A percentile compares a stretch with the other conserved stretches of the same genome.
phyloP scores from a whole-genome alignment of 176 grass and related monocot species.

The Oryza longistaminata region DNA sequence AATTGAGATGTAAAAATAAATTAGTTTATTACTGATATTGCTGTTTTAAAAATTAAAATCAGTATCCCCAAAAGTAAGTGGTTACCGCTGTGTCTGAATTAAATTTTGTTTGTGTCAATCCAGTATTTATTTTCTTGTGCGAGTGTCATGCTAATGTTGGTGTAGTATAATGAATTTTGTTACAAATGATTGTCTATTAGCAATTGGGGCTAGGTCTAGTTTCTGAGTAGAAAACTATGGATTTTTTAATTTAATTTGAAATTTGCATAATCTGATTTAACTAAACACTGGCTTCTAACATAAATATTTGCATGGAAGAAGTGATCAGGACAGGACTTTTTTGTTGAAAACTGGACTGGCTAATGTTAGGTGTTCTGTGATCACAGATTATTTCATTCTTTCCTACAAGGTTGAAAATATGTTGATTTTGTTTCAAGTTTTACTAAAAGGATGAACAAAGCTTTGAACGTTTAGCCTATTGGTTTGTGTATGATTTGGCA shows the following conservation, averaged over 20 bases:
- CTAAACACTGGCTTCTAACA: neutral
- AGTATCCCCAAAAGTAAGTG: slow-evolving; percentile 13
- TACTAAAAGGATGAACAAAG: neutral
- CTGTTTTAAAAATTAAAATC: slow-evolving; percentile 4
- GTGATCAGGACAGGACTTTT: neutral
- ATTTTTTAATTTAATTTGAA: neutral
- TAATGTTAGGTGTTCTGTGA: neutral
- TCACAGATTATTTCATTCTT: neutral
- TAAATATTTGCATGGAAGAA: neutral
- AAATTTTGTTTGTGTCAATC: neutral
- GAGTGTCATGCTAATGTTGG: neutral
- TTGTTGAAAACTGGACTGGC: neutral
- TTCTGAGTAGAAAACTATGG: neutral
- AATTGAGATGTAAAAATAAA: neutral
- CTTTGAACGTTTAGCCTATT: neutral
- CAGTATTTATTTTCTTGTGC: neutral
- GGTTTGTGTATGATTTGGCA: slow-evolving; percentile 45
- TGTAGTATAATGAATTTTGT: neutral
- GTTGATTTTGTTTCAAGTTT: neutral
- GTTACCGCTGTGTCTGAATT: neutral
- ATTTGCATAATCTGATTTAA: neutral
- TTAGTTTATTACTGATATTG: neutral
- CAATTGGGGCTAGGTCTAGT: neutral
- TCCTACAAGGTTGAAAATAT: neutral
- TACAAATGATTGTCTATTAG: neutral